Base-by-base conservation (phyloP, 2,329 filamentous ascomycete genomes). In the Amesomyces nigricolor region DNA sequence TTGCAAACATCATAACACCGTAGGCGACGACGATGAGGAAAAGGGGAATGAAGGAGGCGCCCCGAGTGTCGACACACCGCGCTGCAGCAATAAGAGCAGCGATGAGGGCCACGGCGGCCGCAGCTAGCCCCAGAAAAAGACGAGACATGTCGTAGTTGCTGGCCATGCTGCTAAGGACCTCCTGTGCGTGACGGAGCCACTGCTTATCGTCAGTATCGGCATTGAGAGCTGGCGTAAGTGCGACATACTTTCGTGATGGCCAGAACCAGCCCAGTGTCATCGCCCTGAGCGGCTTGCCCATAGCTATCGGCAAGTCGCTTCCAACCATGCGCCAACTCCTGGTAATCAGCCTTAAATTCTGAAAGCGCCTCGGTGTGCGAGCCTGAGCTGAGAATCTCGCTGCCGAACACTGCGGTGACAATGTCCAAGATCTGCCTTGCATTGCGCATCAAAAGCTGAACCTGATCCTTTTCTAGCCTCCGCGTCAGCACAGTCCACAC, bases 1-100 rank as follows among this genome's bases (percentile, higher is more conserved):
- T 96, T 9, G 91, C 92, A 72, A 97, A 97, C 91, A 97, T 97
- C 83, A 96, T 95, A 38, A 82, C 69, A 1, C 86, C 84, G 66
- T 97, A 96, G 0, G 80, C 70, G 0, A 85, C 47, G 0, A 80
- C 80, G 30, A 84, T 74, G 2, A 78, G 59, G 3, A 73, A 61
- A 49, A 88, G 73, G 3, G 77, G 75, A 8, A 68, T 54, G 10
- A 76, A 63, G 13, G 62, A 60, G 58, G 64, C n/a, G 62, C 65
- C 58, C 58, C 68, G 13, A 56, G 59, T 54, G 7, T 42, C 54
- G n/a, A 57, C 53, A 9, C 54, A 58, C 5, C 59, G 57, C 30
- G 67, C 60, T 14, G 72, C 71, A 3, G 73, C 61, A 4, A 68
- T 59, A n/a, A 78, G 69, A 17, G 79, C 75, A 30, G 75, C 51